Evolutionary conservation across 805 yeast genomes (phyloP).

Genomic region (Brettanomyces naardenensis): DNA sequence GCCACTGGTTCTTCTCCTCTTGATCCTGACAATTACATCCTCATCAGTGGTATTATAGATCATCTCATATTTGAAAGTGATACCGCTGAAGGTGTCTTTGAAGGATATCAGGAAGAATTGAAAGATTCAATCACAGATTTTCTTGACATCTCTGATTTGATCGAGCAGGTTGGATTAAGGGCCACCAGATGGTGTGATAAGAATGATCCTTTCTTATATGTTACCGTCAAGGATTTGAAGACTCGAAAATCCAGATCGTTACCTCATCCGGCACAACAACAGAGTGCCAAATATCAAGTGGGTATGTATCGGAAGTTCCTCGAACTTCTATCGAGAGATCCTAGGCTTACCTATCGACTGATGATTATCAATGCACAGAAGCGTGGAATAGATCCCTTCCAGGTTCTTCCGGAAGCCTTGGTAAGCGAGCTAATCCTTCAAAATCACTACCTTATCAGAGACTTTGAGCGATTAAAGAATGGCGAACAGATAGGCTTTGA

Average conservation of each 20-base stretch:
- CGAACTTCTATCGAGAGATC: constrained; percentile 25
- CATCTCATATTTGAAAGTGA: constrained; percentile 27
- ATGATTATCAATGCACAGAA: constrained; percentile 38
- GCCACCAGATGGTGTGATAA: constrained; percentile 21
- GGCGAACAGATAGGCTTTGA: constrained; percentile 38
- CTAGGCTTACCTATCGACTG: constrained; percentile 30
- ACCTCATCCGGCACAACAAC: constrained; percentile 26
- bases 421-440: constrained; percentile 31
- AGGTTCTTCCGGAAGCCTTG: constrained; percentile 35
- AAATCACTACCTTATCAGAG: constrained; percentile 31
- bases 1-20: background rate
- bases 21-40: constrained; percentile 24
- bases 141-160: constrained; percentile 16
- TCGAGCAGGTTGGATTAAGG: constrained; percentile 6
- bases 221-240: constrained; percentile 50
- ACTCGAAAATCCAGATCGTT: constrained; percentile 38
- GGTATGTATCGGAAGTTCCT: constrained; percentile 48
- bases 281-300: constrained; percentile 47
- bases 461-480: constrained; percentile 34
- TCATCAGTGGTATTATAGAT: constrained; percentile 63
- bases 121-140: constrained; percentile 4
- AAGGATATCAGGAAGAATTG: constrained; percentile 17
- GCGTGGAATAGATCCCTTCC: constrained; percentile 41
- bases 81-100: constrained; percentile 8
- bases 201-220: constrained; percentile 18